Evolutionary conservation across 257 asterid genomes (phyloP), one percentile per base, ranked within the genome.

Genomic region (Solanum dulcamara): DNA sequence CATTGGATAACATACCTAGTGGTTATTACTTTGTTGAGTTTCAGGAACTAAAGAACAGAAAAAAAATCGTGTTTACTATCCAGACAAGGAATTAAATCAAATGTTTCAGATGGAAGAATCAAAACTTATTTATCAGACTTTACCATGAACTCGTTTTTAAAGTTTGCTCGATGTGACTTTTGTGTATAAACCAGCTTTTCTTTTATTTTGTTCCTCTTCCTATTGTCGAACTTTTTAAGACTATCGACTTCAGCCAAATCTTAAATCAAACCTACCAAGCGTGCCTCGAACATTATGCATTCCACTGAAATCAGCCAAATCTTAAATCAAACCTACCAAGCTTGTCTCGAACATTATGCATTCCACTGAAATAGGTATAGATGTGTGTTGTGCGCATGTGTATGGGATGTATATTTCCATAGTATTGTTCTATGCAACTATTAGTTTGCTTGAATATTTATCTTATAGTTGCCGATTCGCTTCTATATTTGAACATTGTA

Each of bases 401-500:
- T 13, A 57, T n/a, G 37, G 8, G 5, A 15, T 46, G 42, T 75
- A 13, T n/a, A 40, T 24, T 7, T 18, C 64, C 83, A 17, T 48
- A 20, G 83, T 18, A 30, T 48, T 79, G 40, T 79, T 46, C 37
- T 74, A 7, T 42, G 81, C 2, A 2, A 44, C 24, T 42, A 42
- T 77, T 24, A 44, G 81, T 44, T 46, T 26, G 46, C 80, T 38
- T 28, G 80, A 84, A 40, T 9, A 46, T 7, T 77, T 28, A 77
- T 77, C 62, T 44, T 62, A 38, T 15, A 37, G 50, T 40, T 64
- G 48, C 86, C 88, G 81, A 84, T 48, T 64, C 10, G 46, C 42
- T 77, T 62, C 28, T 84, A 28, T 86, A 40, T 85, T 40, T 42
- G 70, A 51, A 53, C 79, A 72, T 53, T 86, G 87, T 86, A 97